Evolutionary conservation across 2,329 filamentous ascomycete species (phyloP), one percentile per base, ranked within the genome.

Genomic region (Mariannaea sp.): DNA sequence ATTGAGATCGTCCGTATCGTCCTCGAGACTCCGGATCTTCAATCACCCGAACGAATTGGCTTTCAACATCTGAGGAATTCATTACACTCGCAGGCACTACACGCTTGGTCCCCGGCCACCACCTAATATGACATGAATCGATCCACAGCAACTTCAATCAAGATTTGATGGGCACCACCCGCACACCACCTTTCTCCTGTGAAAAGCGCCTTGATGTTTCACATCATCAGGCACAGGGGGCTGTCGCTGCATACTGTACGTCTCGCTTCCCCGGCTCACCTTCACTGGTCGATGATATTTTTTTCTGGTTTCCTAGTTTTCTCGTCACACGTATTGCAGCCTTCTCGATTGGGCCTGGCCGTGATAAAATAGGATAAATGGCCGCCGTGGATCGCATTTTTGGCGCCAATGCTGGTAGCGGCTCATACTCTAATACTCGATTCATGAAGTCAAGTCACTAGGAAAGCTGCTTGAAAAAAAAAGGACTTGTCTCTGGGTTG

Each of bases 321-420:
- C 22, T 24, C 5, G 22, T 24, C n/a, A 35, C 53, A 43, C 48
- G 45, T 45, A 24, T 38, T 49, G 48, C 48, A 33, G 26, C 39
- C 32, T 33, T 40, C 38, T 54, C 33, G 26, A 62, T 62, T 58
- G 57, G 56, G 40, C 38, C 49, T 52, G 22, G 29, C n/a, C 44
- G 47, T 53, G 30, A 53, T 48, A 56, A 57, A 39, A 44, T 49
- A 56, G 63, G 61, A 65, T 62, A 65, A 55, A 52, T 45, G 36
- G 24, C 26, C 29, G 30, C 20, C 24, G 26, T 35, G 47, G 29
- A 10, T 36, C 17, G 41, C 47, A 35, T 24, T 27, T n/a, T 19
- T 42, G 46, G 13, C 22, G 52, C 29, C 29, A 24, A 41, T 41
- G 24, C 47, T 49, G 35, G 33, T 32, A 41, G 22, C 17, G 39